Evolutionary conservation across 257 asterid genomes (phyloP).

Genomic region (Craterostigma plantagineum): DNA sequence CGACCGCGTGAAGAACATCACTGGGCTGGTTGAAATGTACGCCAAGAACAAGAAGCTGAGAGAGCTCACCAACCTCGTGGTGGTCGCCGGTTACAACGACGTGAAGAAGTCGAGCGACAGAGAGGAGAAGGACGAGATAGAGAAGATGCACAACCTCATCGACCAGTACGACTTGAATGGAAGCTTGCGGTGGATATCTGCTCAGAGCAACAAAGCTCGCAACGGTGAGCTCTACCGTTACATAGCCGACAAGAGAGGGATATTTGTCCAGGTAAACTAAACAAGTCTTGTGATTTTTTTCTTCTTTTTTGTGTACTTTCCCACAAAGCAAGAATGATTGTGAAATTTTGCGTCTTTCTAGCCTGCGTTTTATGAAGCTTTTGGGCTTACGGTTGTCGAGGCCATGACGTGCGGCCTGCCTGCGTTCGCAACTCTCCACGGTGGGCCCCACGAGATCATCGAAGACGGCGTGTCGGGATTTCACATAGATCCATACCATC

Average conservation of each 20-base stretch:
- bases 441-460: slow-evolving; percentile 93
- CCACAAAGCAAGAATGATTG: no score
- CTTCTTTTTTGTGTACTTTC: no score
- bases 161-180: slow-evolving; percentile 50
- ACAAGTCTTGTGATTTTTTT: no score
- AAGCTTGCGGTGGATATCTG: slow-evolving; percentile 62
- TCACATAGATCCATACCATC: slow-evolving; percentile 88
- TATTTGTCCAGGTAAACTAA: slow-evolving; percentile 85
- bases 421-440: slow-evolving; percentile 78
- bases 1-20: slow-evolving; percentile 75
- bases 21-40: slow-evolving; percentile 83
- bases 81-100: slow-evolving; percentile 77
- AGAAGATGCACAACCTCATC: slow-evolving; percentile 82
- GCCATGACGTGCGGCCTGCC: slow-evolving; percentile 97
- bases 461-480: slow-evolving; percentile 78
- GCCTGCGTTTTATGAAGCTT: slow-evolving; percentile 98
- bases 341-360: slow-evolving; percentile 1
- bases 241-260: slow-evolving; percentile 84
- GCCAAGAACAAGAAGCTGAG: slow-evolving; percentile 51
- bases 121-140: slow-evolving; percentile 82
- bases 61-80: slow-evolving; percentile 71
- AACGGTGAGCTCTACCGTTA: slow-evolving; percentile 95
- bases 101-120: slow-evolving; percentile 67
- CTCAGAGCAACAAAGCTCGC: slow-evolving; percentile 73
- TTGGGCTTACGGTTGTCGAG: slow-evolving; percentile 94